Evolutionary conservation across 2,329 filamentous ascomycete species (phyloP).

Genomic region (Colletotrichum tropicicola): DNA sequence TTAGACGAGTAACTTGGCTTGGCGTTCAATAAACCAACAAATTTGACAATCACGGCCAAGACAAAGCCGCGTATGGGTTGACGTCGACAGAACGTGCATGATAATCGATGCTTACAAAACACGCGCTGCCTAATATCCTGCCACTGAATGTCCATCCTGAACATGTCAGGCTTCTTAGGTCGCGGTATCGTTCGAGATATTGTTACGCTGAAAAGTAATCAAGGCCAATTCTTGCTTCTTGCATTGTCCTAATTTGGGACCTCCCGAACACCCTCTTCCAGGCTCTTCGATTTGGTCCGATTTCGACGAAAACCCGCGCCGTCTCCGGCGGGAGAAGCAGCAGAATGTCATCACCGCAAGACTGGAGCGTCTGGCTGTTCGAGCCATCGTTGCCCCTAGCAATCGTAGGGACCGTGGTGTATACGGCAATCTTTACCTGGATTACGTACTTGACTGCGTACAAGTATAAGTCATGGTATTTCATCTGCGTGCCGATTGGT

Average conservation of each 20-base stretch:
- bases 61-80: not conserved
- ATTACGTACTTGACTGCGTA: constrained; percentile 51
- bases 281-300: too few species aligned
- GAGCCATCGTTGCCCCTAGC: constrained; percentile 51
- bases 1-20: not conserved
- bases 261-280: too few species aligned
- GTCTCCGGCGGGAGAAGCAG: not conserved
- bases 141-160: too few species aligned
- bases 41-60: not conserved
- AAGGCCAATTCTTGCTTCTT: too few species aligned
- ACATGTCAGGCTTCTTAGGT: too few species aligned
- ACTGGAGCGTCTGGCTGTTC: constrained; percentile 49
- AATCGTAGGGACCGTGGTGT: constrained; percentile 50
- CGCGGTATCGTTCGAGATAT: too few species aligned
- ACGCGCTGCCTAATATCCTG: too few species aligned
- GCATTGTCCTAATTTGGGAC: too few species aligned
- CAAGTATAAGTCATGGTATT: constrained; percentile 52
- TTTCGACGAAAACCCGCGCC: not conserved
- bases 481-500: constrained; percentile 52
- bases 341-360: not conserved
- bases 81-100: too few species aligned
- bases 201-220: too few species aligned
- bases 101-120: too few species aligned
- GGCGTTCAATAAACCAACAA: not conserved
- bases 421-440: constrained; percentile 46